A percentile compares a stretch with the other conserved stretches of the same genome.
These are phyloP conservation scores for Jaapia argillacea DNA, from an alignment of 768 basidiomycete genomes.

Conservation along the genomic window DNA sequence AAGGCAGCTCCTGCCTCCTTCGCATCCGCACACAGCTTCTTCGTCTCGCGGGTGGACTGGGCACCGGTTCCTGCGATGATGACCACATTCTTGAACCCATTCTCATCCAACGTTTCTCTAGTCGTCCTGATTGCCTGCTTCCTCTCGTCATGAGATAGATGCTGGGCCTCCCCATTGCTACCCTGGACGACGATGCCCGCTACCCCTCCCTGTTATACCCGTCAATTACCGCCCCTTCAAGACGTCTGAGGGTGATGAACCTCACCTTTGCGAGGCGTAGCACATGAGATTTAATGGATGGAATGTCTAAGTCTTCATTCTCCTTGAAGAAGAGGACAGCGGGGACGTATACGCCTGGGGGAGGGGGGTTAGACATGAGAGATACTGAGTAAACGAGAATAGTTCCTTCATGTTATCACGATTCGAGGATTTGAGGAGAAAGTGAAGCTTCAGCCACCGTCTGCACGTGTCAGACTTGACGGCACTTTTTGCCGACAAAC, in stretches of 20 bases:
- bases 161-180: slow-evolving; percentile 69
- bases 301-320: slow-evolving; percentile 61
- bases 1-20: slow-evolving; percentile 77
- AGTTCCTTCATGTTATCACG: slow-evolving; percentile 6
- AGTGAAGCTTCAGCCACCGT: too few relatives aligned
- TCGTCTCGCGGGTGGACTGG: slow-evolving; percentile 69
- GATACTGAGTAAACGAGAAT: too few relatives aligned
- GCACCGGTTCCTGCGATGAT: slow-evolving; percentile 83
- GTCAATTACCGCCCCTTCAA: slow-evolving; percentile 3
- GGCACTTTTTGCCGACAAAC: too few relatives aligned
- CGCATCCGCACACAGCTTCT: slow-evolving; percentile 60
- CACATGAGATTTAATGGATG: slow-evolving; percentile 58
- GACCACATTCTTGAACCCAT: slow-evolving; percentile 55
- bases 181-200: slow-evolving; percentile 68
- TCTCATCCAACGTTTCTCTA: slow-evolving; percentile 60
- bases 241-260: slow-evolving; percentile 10
- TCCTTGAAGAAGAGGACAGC: slow-evolving; percentile 66
- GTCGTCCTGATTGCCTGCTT: slow-evolving; percentile 53
- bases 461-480: too few relatives aligned
- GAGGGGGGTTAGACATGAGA: slow-evolving; percentile 33
- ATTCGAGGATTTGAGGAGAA: slow-evolving; percentile 7
- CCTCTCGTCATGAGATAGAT: slow-evolving; percentile 65
- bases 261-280: slow-evolving; percentile 62
- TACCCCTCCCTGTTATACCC: slow-evolving; percentile 51
- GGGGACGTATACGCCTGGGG: slow-evolving; percentile 68